Evolutionary conservation across 2,329 filamentous ascomycete species (phyloP), one percentile per base, ranked within the genome.

Genomic region (Fusarium sp.): DNA sequence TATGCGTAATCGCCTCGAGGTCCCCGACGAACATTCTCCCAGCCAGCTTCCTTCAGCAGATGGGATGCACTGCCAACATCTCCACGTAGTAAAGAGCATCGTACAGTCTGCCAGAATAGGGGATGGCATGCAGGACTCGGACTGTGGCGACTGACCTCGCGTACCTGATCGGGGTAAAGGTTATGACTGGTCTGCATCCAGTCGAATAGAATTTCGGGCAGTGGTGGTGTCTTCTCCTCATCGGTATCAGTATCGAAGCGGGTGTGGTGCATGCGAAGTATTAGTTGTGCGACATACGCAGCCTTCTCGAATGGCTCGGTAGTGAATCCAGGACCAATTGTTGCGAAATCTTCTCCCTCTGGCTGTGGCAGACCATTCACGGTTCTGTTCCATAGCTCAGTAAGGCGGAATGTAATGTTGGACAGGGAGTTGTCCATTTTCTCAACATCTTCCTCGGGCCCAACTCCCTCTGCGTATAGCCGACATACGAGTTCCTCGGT

Each of bases 41-140:
- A 97, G 31, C 92, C 92, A 13, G 93, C 93, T 52, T 88, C 86
- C 58, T 84, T 86, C 46, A 98, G 83, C 27, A 97, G 79, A 45
- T 85, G 81, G n/a, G 90, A 83, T 2, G 90, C 90, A 40, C 88
- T 87, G 15, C 77, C 72, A 41, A 97, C 86, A 58, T 91, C 90
- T 40, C 94, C 95, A 45, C 94, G 91, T 25, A 97, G 82, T 21
- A 94, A 83, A 15, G 89, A 84, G 55, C 88, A 87, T 71, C 90
- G 91, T n/a, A 97, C 82, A 2, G 89, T 89, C 74, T 94, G 92
- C 95, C 95, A 98, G 79, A 93, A 98, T 35, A 91, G 83, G 25
- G 85, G 82, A 73, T 96, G 92, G 41, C 88, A 88, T 3, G 93
- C 91, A 21, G 94, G 92, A 60, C 91, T 91, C 1, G 92, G 91